These are phyloP conservation scores for Peniophora sp. DNA, from an alignment of 1,284 basidiomycete genomes.

Conservation along the genomic window DNA sequence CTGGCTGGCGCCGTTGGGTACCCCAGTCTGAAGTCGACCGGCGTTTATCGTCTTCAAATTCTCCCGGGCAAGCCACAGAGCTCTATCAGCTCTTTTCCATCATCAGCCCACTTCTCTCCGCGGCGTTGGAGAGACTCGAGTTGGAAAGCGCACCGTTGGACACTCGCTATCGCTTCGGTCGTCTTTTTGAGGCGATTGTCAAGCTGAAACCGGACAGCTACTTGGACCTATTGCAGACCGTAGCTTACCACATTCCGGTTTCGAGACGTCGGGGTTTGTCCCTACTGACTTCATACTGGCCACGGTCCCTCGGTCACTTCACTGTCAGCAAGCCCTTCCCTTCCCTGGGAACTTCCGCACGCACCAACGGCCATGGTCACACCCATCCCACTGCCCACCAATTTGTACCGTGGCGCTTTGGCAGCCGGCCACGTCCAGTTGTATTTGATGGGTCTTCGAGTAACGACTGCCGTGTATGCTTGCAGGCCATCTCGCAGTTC, in stretches of 20 bases:
- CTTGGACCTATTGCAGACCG: constrained; percentile 60
- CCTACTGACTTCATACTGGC: constrained; percentile 58
- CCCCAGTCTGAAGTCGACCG: constrained; percentile 11
- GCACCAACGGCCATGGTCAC: constrained; percentile 2
- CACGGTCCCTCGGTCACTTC: constrained; percentile 59
- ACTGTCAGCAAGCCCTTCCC: constrained; percentile 44
- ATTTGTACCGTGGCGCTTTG: constrained; percentile 62
- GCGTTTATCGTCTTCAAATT: constrained; percentile 40
- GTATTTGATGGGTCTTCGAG: constrained; percentile 28
- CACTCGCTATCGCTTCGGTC: constrained; percentile 45
- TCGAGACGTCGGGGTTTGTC: constrained; percentile 49
- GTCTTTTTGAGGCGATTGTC: constrained; percentile 51
- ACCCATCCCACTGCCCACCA: constrained; percentile 44
- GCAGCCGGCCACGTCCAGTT: constrained; percentile 17
- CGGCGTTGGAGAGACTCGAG: constrained; percentile 50
- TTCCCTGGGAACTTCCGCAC: constrained; percentile 15
- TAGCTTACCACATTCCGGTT: constrained; percentile 53
- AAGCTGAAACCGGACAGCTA: constrained; percentile 59
- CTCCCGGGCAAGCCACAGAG: constrained; percentile 45
- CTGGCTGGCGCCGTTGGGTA: constrained; percentile 24
- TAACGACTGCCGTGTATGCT: constrained; percentile 48
- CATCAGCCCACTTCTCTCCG: constrained; percentile 48
- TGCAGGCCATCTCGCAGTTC: constrained; percentile 43
- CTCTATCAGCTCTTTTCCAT: constrained; percentile 56
- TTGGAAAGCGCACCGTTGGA: constrained; percentile 23